These are phyloP conservation scores for Kregervanrija pseudodelftensis DNA, from an alignment of 805 yeast species.

Conservation along the genomic window DNA sequence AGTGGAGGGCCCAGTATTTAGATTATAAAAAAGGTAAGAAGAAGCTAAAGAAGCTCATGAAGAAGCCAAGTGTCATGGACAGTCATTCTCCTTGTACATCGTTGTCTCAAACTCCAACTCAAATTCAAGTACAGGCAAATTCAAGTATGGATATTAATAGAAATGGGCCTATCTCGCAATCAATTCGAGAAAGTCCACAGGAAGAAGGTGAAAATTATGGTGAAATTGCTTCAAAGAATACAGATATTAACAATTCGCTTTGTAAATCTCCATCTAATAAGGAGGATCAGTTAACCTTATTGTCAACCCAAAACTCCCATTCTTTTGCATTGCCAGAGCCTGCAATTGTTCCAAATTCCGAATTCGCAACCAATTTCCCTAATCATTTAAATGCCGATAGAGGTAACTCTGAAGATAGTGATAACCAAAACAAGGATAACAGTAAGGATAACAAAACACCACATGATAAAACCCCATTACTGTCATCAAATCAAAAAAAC, in stretches of 20 bases:
- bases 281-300: neutral
- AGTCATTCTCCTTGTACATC: neutral
- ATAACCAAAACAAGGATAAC: neutral
- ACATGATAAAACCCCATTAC: slow-evolving; percentile 4
- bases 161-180: neutral
- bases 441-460: neutral
- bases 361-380: neutral
- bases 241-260: no score
- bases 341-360: neutral
- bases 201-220: neutral
- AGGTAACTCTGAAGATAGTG: neutral
- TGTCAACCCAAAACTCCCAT: neutral
- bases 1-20: slow-evolving; percentile 81
- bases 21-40: slow-evolving; percentile 52
- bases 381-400: neutral
- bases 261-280: no score
- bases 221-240: no score
- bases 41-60: slow-evolving; percentile 25
- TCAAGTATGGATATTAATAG: neutral
- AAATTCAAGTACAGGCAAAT: neutral
- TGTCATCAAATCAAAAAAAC: neutral
- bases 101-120: neutral
- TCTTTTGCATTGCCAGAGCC: slow-evolving; percentile 7
- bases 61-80: slow-evolving; percentile 10
- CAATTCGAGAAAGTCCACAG: neutral